Evolutionary conservation across 108 stramenopile species (phyloP).

Genomic region (Pseudonitzschia delicatissima): DNA sequence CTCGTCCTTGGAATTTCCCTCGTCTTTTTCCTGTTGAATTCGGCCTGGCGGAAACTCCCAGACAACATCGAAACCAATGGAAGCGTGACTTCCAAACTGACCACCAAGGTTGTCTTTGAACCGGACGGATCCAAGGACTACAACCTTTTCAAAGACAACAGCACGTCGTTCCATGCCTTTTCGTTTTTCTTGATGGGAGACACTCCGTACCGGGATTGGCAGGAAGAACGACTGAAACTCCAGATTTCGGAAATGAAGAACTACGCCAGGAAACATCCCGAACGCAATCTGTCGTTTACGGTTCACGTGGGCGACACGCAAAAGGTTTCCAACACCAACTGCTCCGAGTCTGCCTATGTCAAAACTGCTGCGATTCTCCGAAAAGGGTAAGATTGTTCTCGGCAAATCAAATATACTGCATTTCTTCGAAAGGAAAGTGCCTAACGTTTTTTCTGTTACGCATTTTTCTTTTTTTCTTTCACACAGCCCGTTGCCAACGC

Average conservation of each 20-base stretch:
- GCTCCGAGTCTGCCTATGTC: slow-evolving; percentile 18
- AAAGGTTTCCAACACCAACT: slow-evolving; percentile 9
- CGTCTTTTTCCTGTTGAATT: not conserved
- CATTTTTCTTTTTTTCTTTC: not conserved
- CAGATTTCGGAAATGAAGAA: slow-evolving; percentile 21
- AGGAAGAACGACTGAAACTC: slow-evolving; percentile 8
- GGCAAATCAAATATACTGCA: too few species aligned
- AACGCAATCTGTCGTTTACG: slow-evolving; percentile 9
- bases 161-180: slow-evolving; percentile 10
- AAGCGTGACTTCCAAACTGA: not conserved
- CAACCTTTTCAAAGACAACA: not conserved
- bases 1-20: not conserved
- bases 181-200: slow-evolving; percentile 20
- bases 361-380: not conserved
- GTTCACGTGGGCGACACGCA: slow-evolving; percentile 36
- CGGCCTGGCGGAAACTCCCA: not conserved
- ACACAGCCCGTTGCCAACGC: slow-evolving; percentile 21
- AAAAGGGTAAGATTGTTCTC: slow-evolving; percentile 13
- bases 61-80: not conserved
- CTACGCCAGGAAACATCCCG: slow-evolving; percentile 4
- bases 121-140: slow-evolving; percentile 12
- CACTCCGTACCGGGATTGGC: slow-evolving; percentile 14
- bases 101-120: not conserved
- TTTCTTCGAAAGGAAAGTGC: too few species aligned
- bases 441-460: too few species aligned